Percentiles rank a stretch among this genome's conserved stretches.
These are phyloP conservation scores for Stagonosporopsis cucurbitacearum DNA, from an alignment of 2,329 filamentous ascomycete species.

Conservation along the genomic window DNA sequence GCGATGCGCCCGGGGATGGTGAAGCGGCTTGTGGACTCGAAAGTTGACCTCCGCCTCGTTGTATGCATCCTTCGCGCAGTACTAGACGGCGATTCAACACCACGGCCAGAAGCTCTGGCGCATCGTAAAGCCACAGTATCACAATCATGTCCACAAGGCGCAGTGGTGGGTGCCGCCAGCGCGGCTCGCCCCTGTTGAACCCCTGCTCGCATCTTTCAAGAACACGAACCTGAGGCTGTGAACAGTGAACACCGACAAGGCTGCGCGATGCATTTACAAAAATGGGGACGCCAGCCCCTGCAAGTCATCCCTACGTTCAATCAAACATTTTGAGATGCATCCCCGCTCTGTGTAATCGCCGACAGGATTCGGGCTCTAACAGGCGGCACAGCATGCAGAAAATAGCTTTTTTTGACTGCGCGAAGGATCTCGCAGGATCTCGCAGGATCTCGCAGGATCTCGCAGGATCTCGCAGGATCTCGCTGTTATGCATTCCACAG, in stretches of 20 bases:
- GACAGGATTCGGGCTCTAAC: constrained; percentile 1
- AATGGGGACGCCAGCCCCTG: background rate
- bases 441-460: too few relatives aligned
- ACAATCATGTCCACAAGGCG: background rate
- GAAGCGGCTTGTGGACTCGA: too few relatives aligned
- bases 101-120: constrained; percentile 3
- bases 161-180: constrained; percentile 1
- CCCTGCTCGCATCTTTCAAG: constrained; percentile 14
- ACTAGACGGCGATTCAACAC: constrained; percentile 7
- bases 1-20: background rate
- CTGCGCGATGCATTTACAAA: constrained; percentile 3
- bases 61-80: background rate
- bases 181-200: constrained; percentile 8
- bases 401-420: constrained; percentile 13
- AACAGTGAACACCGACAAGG: constrained; percentile 16
- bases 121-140: background rate
- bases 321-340: constrained; percentile 8
- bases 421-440: constrained; percentile 12
- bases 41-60: too few relatives aligned
- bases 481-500: constrained; percentile 1
- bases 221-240: constrained; percentile 16
- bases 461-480: too few relatives aligned
- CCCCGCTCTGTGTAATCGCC: constrained; percentile 10
- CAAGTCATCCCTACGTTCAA: background rate
- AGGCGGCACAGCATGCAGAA: constrained; percentile 3